Evolutionary conservation across 129 eudicot species (phyloP), one percentile per base, ranked within the genome.

Genomic region (Lactuca saligna): DNA sequence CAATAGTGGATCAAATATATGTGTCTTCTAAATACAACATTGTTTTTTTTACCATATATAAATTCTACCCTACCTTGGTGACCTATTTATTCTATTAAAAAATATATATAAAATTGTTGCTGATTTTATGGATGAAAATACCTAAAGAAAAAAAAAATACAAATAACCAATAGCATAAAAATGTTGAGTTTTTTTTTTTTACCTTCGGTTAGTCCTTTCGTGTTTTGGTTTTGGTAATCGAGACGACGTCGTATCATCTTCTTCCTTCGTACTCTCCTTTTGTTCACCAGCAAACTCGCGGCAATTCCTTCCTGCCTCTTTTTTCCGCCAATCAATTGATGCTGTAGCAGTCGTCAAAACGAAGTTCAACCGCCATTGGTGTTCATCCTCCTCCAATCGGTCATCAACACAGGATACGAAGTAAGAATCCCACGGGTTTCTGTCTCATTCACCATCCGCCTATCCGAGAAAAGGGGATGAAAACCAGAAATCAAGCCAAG

Each of bases 401-500:
- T 34, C 63, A 57, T 65, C 65, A 11, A 9, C 44, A 55, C 65
- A 69, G 66, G 4, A n/a, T 61, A 61, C 13, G 51, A 11, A 12
- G 51, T n/a, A 46, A 12, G 15, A 46, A 46, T 46, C 51, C 15
- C 51, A 46, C n/a, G 51, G 51, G 12, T 46, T 12, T 12, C 51
- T n/a, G 15, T 46, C 51, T 11, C 78, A 39, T 17, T 4, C 61
- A 10, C 65, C 49, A 9, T 41, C 60, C 53, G 13, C 49, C 56
- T 57, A 14, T 38, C 32, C 69, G 33, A 49, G 2, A 16, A 66
- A 80, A 61, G 57, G 58, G 17, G 69, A 88, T 88, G 96, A 86
- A 82, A 73, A 88, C 96, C 68, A 82, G 96, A 71, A 82, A 79
- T 62, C 88, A 88, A 66, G 42, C 85, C 78, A 83, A 82, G 75